Percentiles rank a stretch among this genome's conserved stretches.
Conservation (phyloP, 2,329 filamentous ascomycete genomes). For the Aspergillus vadensis region DNA sequence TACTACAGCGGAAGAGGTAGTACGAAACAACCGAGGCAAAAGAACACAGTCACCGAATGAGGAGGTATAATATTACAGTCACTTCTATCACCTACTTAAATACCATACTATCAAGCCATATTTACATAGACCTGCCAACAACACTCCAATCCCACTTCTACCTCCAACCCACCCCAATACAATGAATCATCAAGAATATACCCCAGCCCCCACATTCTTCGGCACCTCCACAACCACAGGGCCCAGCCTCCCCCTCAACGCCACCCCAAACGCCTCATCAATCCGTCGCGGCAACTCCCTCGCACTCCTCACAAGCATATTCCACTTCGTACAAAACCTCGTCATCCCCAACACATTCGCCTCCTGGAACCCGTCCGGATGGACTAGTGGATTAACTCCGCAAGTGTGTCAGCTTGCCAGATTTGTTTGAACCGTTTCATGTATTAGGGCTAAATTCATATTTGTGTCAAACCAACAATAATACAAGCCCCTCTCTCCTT, state of each 20-base stretch:
- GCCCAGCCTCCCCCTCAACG: background rate
- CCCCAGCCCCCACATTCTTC: background rate
- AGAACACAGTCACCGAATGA: too few species aligned
- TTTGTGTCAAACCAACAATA: too few species aligned
- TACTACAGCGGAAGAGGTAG: background rate
- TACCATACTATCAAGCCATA: too few species aligned
- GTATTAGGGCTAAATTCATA: too few species aligned
- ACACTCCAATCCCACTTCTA: too few species aligned
- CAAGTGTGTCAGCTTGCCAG: too few species aligned
- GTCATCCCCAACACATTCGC: background rate
- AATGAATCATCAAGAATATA: background rate
- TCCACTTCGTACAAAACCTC: background rate
- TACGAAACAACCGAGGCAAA: background rate
- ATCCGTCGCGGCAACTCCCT: background rate
- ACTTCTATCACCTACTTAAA: too few species aligned
- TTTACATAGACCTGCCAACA: too few species aligned
- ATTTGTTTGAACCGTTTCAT: too few species aligned
- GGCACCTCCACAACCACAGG: background rate
- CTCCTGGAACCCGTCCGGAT: background rate
- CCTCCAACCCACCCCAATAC: too few species aligned
- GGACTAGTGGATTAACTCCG: too few species aligned
- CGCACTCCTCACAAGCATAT: background rate
- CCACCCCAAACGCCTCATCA: background rate
- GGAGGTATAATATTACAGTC: background rate
- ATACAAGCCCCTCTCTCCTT: too few species aligned